Percentiles rank a stretch among this genome's conserved stretches.
Evolutionary conservation across 1,139 yeast species (phyloP).

Genomic region (Sugiyamaella sp.): DNA sequence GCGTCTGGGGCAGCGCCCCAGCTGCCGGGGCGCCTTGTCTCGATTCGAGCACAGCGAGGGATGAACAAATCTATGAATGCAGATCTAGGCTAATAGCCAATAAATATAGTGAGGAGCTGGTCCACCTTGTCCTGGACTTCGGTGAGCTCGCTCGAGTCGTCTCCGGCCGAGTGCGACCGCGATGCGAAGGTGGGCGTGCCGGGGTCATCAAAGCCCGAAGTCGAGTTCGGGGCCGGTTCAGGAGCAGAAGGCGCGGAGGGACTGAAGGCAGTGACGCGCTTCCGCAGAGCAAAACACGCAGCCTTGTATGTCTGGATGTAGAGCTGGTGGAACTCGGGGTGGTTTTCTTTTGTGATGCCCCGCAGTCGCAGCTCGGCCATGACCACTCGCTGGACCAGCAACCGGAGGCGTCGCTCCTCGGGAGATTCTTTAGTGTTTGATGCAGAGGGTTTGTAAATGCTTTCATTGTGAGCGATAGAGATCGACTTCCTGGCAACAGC

Average conservation of each 20-base stretch:
- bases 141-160: slow-evolving; percentile 25
- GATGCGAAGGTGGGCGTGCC: not conserved
- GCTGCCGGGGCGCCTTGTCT: not conserved
- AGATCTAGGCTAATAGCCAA: slow-evolving; percentile 16
- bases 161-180: slow-evolving; percentile 1
- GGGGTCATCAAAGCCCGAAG: not conserved
- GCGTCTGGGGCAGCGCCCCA: slow-evolving; percentile 5
- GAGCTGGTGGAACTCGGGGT: slow-evolving; percentile 36
- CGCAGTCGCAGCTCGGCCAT: slow-evolving; percentile 41
- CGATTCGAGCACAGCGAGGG: not conserved
- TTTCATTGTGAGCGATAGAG: slow-evolving; percentile 17
- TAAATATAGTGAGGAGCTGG: slow-evolving; percentile 29
- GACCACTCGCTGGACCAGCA: slow-evolving; percentile 37
- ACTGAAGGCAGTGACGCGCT: not conserved
- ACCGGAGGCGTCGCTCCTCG: slow-evolving; percentile 14
- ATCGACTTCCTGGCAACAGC: slow-evolving; percentile 23
- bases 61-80: not conserved
- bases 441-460: slow-evolving; percentile 19
- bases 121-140: slow-evolving; percentile 35
- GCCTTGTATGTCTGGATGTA: slow-evolving; percentile 37
- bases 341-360: slow-evolving; percentile 34
- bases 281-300: slow-evolving; percentile 37
- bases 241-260: not conserved
- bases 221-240: not conserved
- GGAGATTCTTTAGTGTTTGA: slow-evolving; percentile 19